Conservation (phyloP, 2,329 filamentous ascomycete genomes). For the Claviceps cyperi region DNA sequence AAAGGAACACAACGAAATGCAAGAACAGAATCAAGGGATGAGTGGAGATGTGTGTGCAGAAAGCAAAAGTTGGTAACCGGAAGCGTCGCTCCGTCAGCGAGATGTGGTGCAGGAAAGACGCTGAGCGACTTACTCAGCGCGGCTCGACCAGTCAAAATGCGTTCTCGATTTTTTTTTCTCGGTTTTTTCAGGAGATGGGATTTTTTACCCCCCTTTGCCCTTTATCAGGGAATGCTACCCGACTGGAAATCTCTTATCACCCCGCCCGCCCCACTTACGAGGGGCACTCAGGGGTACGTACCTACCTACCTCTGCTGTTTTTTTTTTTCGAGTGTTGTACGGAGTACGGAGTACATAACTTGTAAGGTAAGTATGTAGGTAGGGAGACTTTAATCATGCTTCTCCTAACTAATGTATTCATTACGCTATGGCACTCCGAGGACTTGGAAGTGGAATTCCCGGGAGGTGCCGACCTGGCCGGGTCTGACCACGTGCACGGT, state of each 20-base stretch:
- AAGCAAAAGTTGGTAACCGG: not conserved
- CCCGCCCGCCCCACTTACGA: not conserved
- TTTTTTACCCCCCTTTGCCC: not conserved
- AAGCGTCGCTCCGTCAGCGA: not conserved
- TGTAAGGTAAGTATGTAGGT: too few relatives aligned
- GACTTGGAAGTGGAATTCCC: too few relatives aligned
- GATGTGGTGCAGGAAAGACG: not conserved
- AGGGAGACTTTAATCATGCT: too few relatives aligned
- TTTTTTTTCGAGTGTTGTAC: not conserved
- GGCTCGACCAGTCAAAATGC: not conserved
- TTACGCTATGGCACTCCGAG: too few relatives aligned
- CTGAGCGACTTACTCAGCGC: not conserved
- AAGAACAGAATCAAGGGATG: not conserved
- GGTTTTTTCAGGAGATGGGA: not conserved
- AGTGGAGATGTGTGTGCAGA: not conserved
- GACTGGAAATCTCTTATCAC: slow-evolving; percentile 2
- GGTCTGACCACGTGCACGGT: too few relatives aligned
- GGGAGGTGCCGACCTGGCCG: too few relatives aligned
- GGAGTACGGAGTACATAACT: too few relatives aligned
- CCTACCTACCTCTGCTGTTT: not conserved
- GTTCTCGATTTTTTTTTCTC: not conserved
- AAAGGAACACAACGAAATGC: not conserved
- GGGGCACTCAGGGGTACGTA: not conserved
- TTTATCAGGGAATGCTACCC: slow-evolving; percentile 1
- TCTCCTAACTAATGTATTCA: too few relatives aligned